Percentiles rank a stretch among this genome's conserved stretches.
These are phyloP conservation scores for Porphyrellus cyaneotinctus DNA, from an alignment of 768 basidiomycete species.

Conservation along the genomic window DNA sequence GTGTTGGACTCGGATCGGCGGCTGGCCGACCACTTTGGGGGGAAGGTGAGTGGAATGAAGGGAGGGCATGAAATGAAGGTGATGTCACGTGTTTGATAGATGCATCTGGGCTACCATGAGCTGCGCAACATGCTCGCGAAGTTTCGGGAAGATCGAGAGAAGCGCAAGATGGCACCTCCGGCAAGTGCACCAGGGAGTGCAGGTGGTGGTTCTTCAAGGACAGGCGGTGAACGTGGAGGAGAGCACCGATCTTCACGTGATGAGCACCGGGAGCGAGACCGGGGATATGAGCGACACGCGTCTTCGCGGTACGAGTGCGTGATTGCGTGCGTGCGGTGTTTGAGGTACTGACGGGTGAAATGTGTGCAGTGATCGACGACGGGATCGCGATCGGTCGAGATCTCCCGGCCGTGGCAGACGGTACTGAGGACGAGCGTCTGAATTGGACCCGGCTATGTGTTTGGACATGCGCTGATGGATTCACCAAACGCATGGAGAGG, in stretches of 20 bases:
- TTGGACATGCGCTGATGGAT: constrained; percentile 9
- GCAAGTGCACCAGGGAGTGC: constrained; percentile 38
- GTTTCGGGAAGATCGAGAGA: constrained; percentile 88
- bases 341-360: constrained; percentile 9
- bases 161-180: constrained; percentile 60
- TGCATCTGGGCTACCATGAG: constrained; percentile 99
- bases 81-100: constrained; percentile 50
- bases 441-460: neutral
- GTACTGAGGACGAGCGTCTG: constrained; percentile 33
- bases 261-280: constrained; percentile 62
- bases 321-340: constrained; percentile 15
- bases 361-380: constrained; percentile 55
- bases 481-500: constrained; percentile 18
- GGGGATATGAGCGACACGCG: constrained; percentile 66
- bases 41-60: constrained; percentile 66
- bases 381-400: constrained; percentile 71
- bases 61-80: constrained; percentile 21
- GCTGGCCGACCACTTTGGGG: constrained; percentile 98
- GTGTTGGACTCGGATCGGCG: constrained; percentile 98
- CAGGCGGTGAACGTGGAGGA: constrained; percentile 41
- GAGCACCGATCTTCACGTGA: constrained; percentile 61
- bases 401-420: constrained; percentile 60
- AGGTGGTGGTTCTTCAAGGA: constrained; percentile 37
- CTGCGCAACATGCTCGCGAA: constrained; percentile 89
- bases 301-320: constrained; percentile 74